phyloP scores from a whole-genome alignment of 2,329 filamentous ascomycete genomes.

The Aspergillus sp. region DNA sequence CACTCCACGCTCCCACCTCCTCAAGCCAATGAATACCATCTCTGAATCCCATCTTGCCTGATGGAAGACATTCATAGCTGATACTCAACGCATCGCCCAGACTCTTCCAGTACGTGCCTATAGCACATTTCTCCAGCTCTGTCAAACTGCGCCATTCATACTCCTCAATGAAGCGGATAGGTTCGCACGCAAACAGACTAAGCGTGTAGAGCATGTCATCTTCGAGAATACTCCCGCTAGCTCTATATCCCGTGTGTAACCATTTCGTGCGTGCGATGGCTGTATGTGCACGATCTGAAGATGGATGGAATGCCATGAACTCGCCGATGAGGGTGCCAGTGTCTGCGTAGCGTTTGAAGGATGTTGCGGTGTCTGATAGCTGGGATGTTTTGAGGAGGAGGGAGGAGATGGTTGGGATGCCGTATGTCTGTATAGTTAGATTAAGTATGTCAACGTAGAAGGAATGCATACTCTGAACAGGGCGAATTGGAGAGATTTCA shows the following conservation, averaged over 20 bases:
- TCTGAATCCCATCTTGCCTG: conserved; percentile 33
- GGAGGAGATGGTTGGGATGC: conserved; percentile 50
- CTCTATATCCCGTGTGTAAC: conserved; percentile 54
- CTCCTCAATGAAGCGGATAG: conserved; percentile 55
- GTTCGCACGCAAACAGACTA: conserved; percentile 61
- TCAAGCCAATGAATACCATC: conserved; percentile 51
- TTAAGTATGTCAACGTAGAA: background rate
- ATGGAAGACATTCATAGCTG: conserved; percentile 40
- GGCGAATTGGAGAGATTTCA: conserved; percentile 53
- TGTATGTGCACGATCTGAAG: conserved; percentile 41
- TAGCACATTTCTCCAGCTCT: conserved; percentile 62
- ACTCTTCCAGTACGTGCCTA: conserved; percentile 65
- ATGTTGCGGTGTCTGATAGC: conserved; percentile 39
- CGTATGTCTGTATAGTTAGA: conserved; percentile 44
- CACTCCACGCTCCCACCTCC: conserved; percentile 46
- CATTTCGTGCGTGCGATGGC: conserved; percentile 62
- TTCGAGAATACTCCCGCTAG: conserved; percentile 55
- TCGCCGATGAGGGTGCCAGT: conserved; percentile 48
- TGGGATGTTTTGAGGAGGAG: conserved; percentile 48
- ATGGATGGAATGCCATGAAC: conserved; percentile 40
- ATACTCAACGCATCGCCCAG: conserved; percentile 69
- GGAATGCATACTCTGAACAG: conserved; percentile 46
- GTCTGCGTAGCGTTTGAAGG: conserved; percentile 51
- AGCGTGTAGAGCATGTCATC: conserved; percentile 63
- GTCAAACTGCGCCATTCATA: conserved; percentile 68